These are phyloP conservation scores for Lobosporangium transversale DNA, from an alignment of 192 early-diverging fungal species.

Conservation along the genomic window DNA sequence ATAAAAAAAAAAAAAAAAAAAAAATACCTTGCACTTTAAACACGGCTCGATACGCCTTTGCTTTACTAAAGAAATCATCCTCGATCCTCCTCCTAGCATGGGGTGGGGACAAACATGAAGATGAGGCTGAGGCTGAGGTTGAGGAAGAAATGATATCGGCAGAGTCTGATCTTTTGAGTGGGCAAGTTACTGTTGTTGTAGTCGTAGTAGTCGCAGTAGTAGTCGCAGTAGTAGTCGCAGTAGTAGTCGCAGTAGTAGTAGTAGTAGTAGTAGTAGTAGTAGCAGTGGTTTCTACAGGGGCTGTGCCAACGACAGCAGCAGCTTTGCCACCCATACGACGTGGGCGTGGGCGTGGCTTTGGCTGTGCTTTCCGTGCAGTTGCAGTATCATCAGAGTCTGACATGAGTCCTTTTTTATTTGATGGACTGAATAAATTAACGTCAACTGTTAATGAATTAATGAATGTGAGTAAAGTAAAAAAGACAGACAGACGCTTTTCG, in stretches of 20 bases:
- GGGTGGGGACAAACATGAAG: background rate
- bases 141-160: too few relatives aligned
- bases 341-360: constrained; percentile 23
- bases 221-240: background rate
- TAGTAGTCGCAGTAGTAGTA: background rate
- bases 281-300: background rate
- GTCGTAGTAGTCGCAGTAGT: too few relatives aligned
- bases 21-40: constrained; percentile 34
- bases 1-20: too few relatives aligned
- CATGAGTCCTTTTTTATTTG: constrained; percentile 10
- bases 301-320: constrained; percentile 4
- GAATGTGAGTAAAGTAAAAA: too few relatives aligned
- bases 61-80: constrained; percentile 51
- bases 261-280: background rate
- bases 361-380: constrained; percentile 10
- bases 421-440: too few relatives aligned
- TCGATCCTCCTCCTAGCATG: constrained; percentile 21
- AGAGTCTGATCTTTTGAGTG: too few relatives aligned
- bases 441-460: too few relatives aligned
- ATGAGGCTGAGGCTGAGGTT: too few relatives aligned
- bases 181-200: too few relatives aligned
- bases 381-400: constrained; percentile 30
- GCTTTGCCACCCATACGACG: background rate
- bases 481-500: too few relatives aligned
- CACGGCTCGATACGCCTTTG: constrained; percentile 15